Conservation (phyloP, 2,329 filamentous ascomycete genomes). For the Claviceps spartinae region DNA sequence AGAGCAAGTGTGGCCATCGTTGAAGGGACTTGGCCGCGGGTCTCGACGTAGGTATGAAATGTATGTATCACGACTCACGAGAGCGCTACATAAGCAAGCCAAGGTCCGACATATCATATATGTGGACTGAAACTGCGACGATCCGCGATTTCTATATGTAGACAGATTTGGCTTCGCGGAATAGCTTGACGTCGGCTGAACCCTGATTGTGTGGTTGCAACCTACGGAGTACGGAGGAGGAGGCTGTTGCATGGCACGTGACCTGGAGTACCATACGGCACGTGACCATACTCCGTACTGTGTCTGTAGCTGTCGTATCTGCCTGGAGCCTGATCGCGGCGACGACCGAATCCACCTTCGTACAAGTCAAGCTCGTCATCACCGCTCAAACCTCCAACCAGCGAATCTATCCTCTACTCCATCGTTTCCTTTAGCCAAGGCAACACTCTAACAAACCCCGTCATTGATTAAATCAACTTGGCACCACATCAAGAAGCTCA, state of each 20-base stretch:
- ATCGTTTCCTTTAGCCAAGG: not conserved
- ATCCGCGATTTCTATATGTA: too few species aligned
- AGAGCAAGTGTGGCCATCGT: not conserved
- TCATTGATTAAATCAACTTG: not conserved
- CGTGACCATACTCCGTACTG: not conserved
- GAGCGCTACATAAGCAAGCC: too few species aligned
- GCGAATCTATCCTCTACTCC: not conserved
- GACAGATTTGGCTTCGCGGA: too few species aligned
- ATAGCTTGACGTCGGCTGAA: too few species aligned
- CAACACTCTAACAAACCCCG: not conserved
- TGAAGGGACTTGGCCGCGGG: not conserved
- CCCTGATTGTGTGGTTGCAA: too few species aligned
- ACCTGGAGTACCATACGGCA: not conserved
- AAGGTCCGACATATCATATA: too few species aligned
- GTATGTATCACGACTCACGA: too few species aligned
- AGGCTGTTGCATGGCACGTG: not conserved
- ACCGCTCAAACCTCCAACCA: slow-evolving; percentile 4
- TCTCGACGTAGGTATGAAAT: not conserved
- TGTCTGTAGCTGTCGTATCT: slow-evolving; percentile 27
- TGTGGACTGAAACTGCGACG: too few species aligned
- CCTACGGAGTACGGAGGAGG: too few species aligned
- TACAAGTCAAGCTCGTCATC: slow-evolving; percentile 13
- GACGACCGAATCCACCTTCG: slow-evolving; percentile 14
- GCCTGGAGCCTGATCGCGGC: slow-evolving; percentile 28
- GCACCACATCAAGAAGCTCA: slow-evolving; percentile 10